Percentiles rank a stretch among this genome's conserved stretches.
Evolutionary conservation across 2,329 filamentous ascomycete species (phyloP).

Genomic region (Fusarium continuum): DNA sequence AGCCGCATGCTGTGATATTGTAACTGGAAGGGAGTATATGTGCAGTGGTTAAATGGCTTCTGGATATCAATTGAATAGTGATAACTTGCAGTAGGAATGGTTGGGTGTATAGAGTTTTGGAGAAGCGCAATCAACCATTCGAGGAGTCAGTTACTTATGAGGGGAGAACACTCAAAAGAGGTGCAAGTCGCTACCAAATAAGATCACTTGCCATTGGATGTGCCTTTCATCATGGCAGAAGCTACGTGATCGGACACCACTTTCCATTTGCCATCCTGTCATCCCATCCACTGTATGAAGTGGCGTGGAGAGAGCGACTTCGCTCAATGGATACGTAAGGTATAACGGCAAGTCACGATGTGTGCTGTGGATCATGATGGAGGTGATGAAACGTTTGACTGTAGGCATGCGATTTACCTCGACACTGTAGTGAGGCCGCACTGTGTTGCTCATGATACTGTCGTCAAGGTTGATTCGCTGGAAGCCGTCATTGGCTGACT

Average conservation of each 20-base stretch:
- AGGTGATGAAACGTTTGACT: constrained; percentile 36
- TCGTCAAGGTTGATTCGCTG: constrained; percentile 7
- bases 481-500: constrained; percentile 2
- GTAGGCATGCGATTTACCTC: constrained; percentile 9
- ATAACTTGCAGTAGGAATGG: neutral
- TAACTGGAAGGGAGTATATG: constrained; percentile 33
- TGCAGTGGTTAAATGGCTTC: constrained; percentile 5
- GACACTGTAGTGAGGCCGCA: constrained; percentile 28
- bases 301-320: constrained; percentile 22
- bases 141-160: constrained; percentile 32
- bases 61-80: constrained; percentile 1
- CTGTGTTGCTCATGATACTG: constrained; percentile 26
- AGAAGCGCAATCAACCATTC: neutral
- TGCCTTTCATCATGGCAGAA: constrained; percentile 27
- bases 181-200: constrained; percentile 1
- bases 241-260: constrained; percentile 9
- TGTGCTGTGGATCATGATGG: neutral
- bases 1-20: constrained; percentile 71
- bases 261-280: constrained; percentile 17
- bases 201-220: constrained; percentile 19
- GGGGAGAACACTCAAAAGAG: neutral
- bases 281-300: too few species aligned
- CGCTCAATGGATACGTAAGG: constrained; percentile 20
- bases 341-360: constrained; percentile 15
- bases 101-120: neutral